These are phyloP conservation scores for Aspergillus felis DNA, from an alignment of 2,329 filamentous ascomycete species.

Conservation along the genomic window DNA sequence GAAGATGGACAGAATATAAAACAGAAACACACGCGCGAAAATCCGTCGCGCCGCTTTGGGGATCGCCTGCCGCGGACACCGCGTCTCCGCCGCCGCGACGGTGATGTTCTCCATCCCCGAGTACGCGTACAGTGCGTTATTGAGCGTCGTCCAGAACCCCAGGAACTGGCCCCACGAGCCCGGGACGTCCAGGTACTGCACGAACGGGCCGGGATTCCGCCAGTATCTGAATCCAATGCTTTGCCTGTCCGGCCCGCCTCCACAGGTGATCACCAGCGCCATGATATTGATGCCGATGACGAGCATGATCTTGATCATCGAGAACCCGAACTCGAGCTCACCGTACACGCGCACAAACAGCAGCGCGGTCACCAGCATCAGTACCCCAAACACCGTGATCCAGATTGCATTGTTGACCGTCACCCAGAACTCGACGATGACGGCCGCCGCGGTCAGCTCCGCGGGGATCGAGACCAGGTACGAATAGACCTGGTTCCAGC, in stretches of 20 bases:
- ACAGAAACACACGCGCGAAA: neutral
- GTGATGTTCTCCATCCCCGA: conserved; percentile 39
- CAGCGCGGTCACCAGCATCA: neutral
- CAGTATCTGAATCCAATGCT: neutral
- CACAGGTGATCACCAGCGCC: neutral
- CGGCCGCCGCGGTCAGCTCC: conserved; percentile 30
- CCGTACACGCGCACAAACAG: neutral
- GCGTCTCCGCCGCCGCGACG: neutral
- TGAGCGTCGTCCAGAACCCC: conserved; percentile 36
- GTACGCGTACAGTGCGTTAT: conserved; percentile 23
- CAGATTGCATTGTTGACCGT: neutral
- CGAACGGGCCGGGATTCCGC: neutral
- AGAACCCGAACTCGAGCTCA: neutral
- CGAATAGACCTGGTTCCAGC: conserved; percentile 38
- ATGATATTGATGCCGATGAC: neutral
- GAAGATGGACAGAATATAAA: neutral
- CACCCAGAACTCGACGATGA: conserved; percentile 8
- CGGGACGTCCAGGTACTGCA: conserved; percentile 34
- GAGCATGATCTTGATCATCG: neutral
- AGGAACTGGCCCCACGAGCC: conserved; percentile 43
- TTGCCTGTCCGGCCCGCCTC: neutral
- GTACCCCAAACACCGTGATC: neutral
- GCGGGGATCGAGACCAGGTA: conserved; percentile 31
- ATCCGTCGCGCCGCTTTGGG: neutral
- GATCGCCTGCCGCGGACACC: neutral